These are phyloP conservation scores for Echinochloa phyllopogon DNA, from an alignment of 176 grass and related monocot genomes.

Conservation along the genomic window DNA sequence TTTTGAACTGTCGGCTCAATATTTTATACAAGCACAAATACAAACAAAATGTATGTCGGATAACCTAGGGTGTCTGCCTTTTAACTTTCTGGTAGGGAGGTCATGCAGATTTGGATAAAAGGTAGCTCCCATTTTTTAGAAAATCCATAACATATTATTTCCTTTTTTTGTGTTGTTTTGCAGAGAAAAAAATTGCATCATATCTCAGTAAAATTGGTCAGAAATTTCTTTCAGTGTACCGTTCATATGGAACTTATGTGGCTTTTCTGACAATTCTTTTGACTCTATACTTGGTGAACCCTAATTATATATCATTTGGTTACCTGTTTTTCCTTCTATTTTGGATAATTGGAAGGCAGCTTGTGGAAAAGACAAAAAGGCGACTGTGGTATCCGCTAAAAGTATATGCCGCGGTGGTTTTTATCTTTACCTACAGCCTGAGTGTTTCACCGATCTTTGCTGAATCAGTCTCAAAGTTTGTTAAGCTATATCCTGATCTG, in stretches of 20 bases:
- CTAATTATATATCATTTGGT: conserved; percentile 98
- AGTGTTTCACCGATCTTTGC: conserved; percentile 76
- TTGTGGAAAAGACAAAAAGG: conserved; percentile 80
- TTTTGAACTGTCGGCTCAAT: not conserved
- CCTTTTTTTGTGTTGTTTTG: conserved; percentile 40
- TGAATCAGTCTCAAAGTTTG: conserved; percentile 64
- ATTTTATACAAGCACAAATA: not conserved
- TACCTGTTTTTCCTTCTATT: conserved; percentile 97
- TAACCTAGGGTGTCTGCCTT: not conserved
- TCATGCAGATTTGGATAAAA: not conserved
- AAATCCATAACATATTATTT: conserved; percentile 32
- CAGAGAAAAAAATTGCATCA: conserved; percentile 87
- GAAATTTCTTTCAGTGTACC: conserved; percentile 85
- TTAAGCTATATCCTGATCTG: conserved; percentile 85
- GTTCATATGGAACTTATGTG: conserved; percentile 95
- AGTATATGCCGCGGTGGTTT: conserved; percentile 80
- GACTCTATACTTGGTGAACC: conserved; percentile 92
- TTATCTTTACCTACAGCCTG: conserved; percentile 83
- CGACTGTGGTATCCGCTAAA: conserved; percentile 92
- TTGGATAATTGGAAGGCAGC: conserved; percentile 98
- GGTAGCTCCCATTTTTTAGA: conserved; percentile 3
- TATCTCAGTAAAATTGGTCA: conserved; percentile 93
- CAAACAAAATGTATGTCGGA: not conserved
- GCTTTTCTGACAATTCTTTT: conserved; percentile 96
- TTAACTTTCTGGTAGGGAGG: not conserved